Base-by-base conservation (phyloP, 163 green algal genomes). In the Picocystis sp. region DNA sequence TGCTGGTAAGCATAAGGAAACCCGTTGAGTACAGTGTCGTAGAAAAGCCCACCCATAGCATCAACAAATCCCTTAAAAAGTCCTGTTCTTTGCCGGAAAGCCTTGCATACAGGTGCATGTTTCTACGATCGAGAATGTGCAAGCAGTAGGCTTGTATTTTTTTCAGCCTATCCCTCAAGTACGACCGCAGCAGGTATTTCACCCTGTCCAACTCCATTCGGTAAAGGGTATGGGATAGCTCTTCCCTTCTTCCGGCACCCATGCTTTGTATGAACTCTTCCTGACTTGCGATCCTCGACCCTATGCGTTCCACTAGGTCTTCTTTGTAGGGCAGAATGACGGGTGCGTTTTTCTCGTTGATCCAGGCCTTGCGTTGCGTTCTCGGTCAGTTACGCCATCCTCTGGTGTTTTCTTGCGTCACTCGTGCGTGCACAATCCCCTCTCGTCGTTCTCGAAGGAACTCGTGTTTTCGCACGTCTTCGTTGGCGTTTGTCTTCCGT, bases 111-210 rank as follows among this genome's bases (percentile, higher is more conserved):
- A 38, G 29, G 29, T 38, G 47, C 38, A 68, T 35, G 41, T 62
- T 53, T 12, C 64, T 35, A 22, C 67, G 62, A 33, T 74, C 68
- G n/a, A 81, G 47, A 11, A 73, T 60, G 52, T 68, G 34, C 58
- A 78, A 69, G 10, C 56, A 60, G 13, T 69, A 64, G 25, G 52
- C 47, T 53, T 82, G 68, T 21, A 81, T 56, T 52, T 82, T 82
- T n/a, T 62, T 51, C 34, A 81, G 42, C 2, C 74, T 61, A 14
- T 55, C 53, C 2, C 74, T 56, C 9, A 68, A 57, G 63, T 82
- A 82, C n/a, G 47, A 51, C 8, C 70, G 59, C 48, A 82, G 45
- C 50, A 75, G 41, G 57, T 76, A 80, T 33, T 59, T 61, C 2
- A 77, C 53, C 9, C 72, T 64, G 17, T 53, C 64, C 22, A 65